phyloP scores from a whole-genome alignment of 1,139 yeast species.

The Hansenula sp. region DNA sequence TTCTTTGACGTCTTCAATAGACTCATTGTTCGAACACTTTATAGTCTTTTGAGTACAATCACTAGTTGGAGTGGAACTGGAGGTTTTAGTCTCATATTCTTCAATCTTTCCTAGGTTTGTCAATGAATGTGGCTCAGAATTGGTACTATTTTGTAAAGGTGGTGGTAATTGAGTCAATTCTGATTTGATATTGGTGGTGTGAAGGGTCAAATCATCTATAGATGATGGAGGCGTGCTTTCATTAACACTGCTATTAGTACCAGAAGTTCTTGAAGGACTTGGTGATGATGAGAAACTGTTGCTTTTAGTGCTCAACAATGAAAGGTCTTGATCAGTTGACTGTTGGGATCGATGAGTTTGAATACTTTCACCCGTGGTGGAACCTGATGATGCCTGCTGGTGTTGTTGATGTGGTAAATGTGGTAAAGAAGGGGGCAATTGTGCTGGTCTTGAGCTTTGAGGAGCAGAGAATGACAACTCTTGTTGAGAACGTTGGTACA shows the following conservation, averaged over 20 bases:
- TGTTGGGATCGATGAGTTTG: not conserved
- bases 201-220: conserved; percentile 20
- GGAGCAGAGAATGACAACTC: no score
- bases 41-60: not conserved
- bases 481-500: not conserved
- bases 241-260: conserved; percentile 19
- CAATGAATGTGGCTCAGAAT: not conserved
- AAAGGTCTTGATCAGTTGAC: not conserved
- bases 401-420: not conserved
- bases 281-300: conserved; percentile 20
- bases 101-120: conserved; percentile 10
- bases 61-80: conserved; percentile 1
- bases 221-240: conserved; percentile 26
- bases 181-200: not conserved
- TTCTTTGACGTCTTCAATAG: not conserved
- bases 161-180: not conserved
- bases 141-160: not conserved
- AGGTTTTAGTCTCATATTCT: conserved; percentile 4
- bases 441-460: not conserved
- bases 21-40: not conserved
- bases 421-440: not conserved
- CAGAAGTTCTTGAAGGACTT: conserved; percentile 23
- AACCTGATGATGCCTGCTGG: not conserved
- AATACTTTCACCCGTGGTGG: no score
- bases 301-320: conserved; percentile 1